Base-by-base conservation (phyloP, 73 alveolate species). In the Paramecium sexaurelia region DNA sequence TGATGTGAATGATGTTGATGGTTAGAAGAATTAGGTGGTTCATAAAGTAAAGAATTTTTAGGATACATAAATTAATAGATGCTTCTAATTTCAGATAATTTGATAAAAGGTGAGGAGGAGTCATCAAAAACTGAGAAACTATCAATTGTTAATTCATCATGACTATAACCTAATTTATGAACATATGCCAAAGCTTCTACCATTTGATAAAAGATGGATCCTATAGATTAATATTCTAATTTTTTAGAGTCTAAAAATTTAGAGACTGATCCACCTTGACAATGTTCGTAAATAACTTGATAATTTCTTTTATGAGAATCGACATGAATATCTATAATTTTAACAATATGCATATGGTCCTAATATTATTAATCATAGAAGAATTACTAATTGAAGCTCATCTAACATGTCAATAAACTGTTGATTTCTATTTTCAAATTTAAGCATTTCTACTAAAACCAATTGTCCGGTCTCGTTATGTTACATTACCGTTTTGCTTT, bases 61-160 rank as follows among this genome's bases (percentile, higher is more conserved):
- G 83, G 83, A 61, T 61, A 61, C 83, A 61, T 61, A 61, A 61
- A 61, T 61, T 61, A 13, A 61, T 29, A 61, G 10, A 61, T 61
- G 43, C 83, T 61, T 61, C 83, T 61, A 29, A 61, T 61, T 0
- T 61, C 83, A 0, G 83, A 29, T 61, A 61, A 29, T 61, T 61
- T 61, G 26, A 61, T 61, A 26, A 61, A 61, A 9, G 83, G 83
- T 26, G 83, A 26, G 2, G 83, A 26, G 2, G 39, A 11, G 11
- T 61, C 83, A 61, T 61, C 83, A 26, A 61, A 61, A 3, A 61
- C 13, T 61, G 83, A 61, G 11, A 61, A 61, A 61, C 83, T 61
- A 61, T 61, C 83, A 26, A 61, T 61, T 1, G 83, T 61, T 8
- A 61, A 61, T 61, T 61, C 83, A 61, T 61, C 83, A 61, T 61